These are phyloP conservation scores for Pulveroboletus sp. DNA, from an alignment of 768 basidiomycete genomes.

Conservation along the genomic window DNA sequence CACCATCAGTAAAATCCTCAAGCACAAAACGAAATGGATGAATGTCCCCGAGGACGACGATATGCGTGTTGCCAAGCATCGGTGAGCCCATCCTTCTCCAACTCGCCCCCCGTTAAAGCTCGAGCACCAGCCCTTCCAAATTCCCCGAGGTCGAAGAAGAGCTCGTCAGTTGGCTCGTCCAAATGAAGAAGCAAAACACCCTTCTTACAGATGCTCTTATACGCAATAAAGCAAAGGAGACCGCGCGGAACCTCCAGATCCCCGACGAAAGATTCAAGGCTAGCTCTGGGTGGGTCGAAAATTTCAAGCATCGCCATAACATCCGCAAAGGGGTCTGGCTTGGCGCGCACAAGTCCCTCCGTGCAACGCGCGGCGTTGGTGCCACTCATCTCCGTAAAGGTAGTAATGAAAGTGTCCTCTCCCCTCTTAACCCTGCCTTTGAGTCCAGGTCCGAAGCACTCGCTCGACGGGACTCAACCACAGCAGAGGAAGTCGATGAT, in stretches of 20 bases:
- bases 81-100: conserved; percentile 37
- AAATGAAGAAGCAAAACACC: conserved; percentile 43
- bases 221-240: conserved; percentile 62
- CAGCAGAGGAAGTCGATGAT: conserved; percentile 30
- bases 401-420: conserved; percentile 32
- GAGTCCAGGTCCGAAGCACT: conserved; percentile 29
- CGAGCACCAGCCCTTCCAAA: conserved; percentile 58
- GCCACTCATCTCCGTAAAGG: conserved; percentile 34
- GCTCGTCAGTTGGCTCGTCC: conserved; percentile 56
- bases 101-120: conserved; percentile 5
- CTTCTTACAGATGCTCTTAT: conserved; percentile 61
- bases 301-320: conserved; percentile 80
- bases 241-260: conserved; percentile 53
- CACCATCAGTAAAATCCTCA: conserved; percentile 91
- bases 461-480: conserved; percentile 24
- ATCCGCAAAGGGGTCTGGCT: conserved; percentile 65
- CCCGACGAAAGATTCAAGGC: conserved; percentile 79
- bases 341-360: conserved; percentile 35
- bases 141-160: conserved; percentile 72
- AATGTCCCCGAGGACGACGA: conserved; percentile 56
- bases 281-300: conserved; percentile 89
- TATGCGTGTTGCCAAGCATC: conserved; percentile 61
- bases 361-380: conserved; percentile 29
- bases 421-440: conserved; percentile 40
- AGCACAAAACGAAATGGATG: conserved; percentile 80